Conservation (phyloP, 768 basidiomycete species). For the Naganishia kalamii region DNA sequence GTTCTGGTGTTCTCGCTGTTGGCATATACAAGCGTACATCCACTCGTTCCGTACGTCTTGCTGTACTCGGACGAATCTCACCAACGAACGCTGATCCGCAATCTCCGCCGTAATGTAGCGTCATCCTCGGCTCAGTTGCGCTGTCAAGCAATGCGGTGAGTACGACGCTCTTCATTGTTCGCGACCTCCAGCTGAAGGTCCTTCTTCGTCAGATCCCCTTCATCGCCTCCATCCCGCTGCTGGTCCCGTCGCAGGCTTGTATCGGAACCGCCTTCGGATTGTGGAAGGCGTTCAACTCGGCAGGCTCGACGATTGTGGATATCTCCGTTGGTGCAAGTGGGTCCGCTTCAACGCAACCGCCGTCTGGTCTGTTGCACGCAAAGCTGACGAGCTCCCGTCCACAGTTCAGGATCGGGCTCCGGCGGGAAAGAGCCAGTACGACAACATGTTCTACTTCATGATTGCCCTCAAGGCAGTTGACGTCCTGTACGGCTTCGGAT, state of each 20-base stretch:
- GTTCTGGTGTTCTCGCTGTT: constrained; percentile 40
- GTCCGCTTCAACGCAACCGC: neutral
- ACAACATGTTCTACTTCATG: constrained; percentile 40
- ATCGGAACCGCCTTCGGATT: constrained; percentile 41
- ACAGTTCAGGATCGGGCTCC: constrained; percentile 13
- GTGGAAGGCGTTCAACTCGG: constrained; percentile 41
- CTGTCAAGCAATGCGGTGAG: constrained; percentile 33
- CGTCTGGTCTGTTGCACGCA: neutral
- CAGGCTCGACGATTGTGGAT: constrained; percentile 34
- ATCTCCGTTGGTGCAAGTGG: constrained; percentile 40
- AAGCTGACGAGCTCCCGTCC: neutral
- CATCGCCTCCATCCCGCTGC: constrained; percentile 38
- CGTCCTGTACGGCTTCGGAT: constrained; percentile 9
- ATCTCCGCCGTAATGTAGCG: neutral
- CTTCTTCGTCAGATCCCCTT: constrained; percentile 29
- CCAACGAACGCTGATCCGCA: neutral
- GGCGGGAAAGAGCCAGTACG: constrained; percentile 31
- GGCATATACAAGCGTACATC: constrained; percentile 39
- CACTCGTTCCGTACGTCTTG: constrained; percentile 31
- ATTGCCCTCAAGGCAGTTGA: constrained; percentile 35
- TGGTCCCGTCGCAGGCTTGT: constrained; percentile 34
- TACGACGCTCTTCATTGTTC: neutral
- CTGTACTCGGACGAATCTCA: neutral
- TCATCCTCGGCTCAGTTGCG: constrained; percentile 36
- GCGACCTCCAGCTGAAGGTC: neutral